Evolutionary conservation across 2,329 filamentous ascomycete species (phyloP).

Genomic region (Immersiporthe knoxdaviesiana): DNA sequence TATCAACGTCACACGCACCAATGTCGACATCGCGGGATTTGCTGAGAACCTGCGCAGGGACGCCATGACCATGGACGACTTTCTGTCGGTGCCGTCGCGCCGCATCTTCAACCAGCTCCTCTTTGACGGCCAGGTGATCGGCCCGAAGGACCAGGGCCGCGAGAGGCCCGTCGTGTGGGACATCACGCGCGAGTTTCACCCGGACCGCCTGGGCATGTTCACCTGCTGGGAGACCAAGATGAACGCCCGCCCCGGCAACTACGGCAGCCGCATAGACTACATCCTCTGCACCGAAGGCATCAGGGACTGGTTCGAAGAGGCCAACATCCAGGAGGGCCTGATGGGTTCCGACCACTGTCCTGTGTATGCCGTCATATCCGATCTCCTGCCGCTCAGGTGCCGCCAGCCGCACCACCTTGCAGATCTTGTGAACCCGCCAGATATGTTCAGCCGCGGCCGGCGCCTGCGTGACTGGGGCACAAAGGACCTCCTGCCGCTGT

Average conservation of each 20-base stretch:
- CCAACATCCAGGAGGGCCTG: slow-evolving; percentile 90
- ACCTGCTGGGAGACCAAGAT: slow-evolving; percentile 96
- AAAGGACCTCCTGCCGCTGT: slow-evolving; percentile 72
- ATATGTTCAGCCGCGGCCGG: slow-evolving; percentile 69
- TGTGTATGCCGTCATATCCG: slow-evolving; percentile 76
- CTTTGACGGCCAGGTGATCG: slow-evolving; percentile 69
- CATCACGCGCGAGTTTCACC: slow-evolving; percentile 80
- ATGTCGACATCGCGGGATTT: slow-evolving; percentile 76
- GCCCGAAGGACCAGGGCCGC: slow-evolving; percentile 68
- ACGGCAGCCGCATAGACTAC: slow-evolving; percentile 91
- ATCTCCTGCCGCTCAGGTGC: too few species aligned
- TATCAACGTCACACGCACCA: slow-evolving; percentile 74
- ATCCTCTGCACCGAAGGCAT: slow-evolving; percentile 81
- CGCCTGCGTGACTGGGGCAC: slow-evolving; percentile 68
- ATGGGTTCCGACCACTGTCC: slow-evolving; percentile 97
- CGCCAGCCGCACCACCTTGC: too few species aligned
- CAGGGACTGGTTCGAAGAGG: slow-evolving; percentile 76
- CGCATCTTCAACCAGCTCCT: slow-evolving; percentile 87
- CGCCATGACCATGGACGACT: slow-evolving; percentile 69
- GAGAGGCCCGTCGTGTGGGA: slow-evolving; percentile 79
- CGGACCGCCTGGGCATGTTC: slow-evolving; percentile 84
- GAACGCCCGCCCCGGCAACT: slow-evolving; percentile 95
- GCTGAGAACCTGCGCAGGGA: slow-evolving; percentile 73
- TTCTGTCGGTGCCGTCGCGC: slow-evolving; percentile 71
- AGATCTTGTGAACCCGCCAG: slow-evolving; percentile 78